Evolutionary conservation across 1,284 basidiomycete species (phyloP), one percentile per base, ranked within the genome.

Genomic region (Inonotus hispidus): DNA sequence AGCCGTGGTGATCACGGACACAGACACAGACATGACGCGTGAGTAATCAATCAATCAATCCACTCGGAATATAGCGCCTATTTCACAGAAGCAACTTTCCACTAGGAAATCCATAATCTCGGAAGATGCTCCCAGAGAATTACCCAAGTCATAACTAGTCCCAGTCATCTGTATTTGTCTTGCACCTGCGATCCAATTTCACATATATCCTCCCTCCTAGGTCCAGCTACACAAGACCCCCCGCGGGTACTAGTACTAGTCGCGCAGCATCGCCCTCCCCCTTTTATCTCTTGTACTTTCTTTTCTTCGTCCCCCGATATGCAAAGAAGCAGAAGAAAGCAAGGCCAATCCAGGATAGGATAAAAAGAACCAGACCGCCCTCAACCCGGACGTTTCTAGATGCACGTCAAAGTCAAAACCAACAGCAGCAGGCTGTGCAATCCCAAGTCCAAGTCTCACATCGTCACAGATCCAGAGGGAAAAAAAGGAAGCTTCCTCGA

Each of bases 361-460:
- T 11, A 39, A 39, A n/a, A 3, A 39, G 38, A 39, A 39, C 13
- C 38, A n/a, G n/a, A 32, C 29, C 29, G 50, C 21, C 8, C 14
- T 35, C 16, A 37, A n/a, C n/a, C n/a, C n/a, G n/a, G 50, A 52
- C 50, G 32, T 49, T 49, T 52, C 50, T 52, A 52, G 50, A 52
- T 52, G 32, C 29, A 50, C 23, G 49, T 50, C 49, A 52, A 52
- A 39, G 56, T 56, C 55, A 58, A 58, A 39, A n/a, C n/a, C n/a
- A n/a, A n/a, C n/a, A n/a, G 49, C 56, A 58, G 46, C 46, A 41
- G 49, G 21, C 41, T 35, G 50, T 35, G 41, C 19, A 19, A n/a
- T 16, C 27, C 55, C 23, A 19, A 46, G 45, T 23, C 6, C 13
- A 19, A 46, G 45, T 19, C 2, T n/a, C n/a, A n/a, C n/a, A n/a